Evolutionary conservation across 192 early-diverging fungal genomes (phyloP), one percentile per base, ranked within the genome.

Genomic region (Phlyctochytrium planicorne): DNA sequence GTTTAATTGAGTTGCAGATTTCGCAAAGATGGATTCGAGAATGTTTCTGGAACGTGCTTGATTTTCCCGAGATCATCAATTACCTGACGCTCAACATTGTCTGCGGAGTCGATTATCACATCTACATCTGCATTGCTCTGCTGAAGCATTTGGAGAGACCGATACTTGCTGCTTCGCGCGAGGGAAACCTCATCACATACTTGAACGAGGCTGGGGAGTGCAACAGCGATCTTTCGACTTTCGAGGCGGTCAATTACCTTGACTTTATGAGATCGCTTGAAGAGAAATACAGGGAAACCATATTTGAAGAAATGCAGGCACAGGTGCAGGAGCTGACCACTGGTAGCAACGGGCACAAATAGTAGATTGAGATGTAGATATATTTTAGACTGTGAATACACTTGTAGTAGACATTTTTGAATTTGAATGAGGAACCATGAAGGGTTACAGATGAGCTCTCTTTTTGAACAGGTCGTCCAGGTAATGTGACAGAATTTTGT

Each of bases 91-190:
- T 70, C 16, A 37, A 55, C 31, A 3, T 78, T 2, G 27, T 70
- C 20, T 70, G 60, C 55, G 82, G 82, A 14, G 30, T 63, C 30
- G 78, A 80, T 60, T 82, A 79, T 33, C 80, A 80, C 55, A 72
- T 84, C 24, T 84, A 84, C 75, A 78, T 70, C 62, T 78, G 75
- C 66, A 69, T 84, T 35, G 67, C 74, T 14, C n/a, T 84, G 6
- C 53, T 84, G 1, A 29, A 56, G 17, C 78, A 84, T 65, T 40
- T 73, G 2, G 47, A 71, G 40, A 47, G 62, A 0, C 29, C 31
- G 0, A 68, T 84, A 14, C 65, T 84, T 33, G 14, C 37, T 2
- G 68, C 79, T 14, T 72, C 80, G n/a, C 40, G 75, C 34, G 72
- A 74, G 3, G 71, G 79, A 24, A 68, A 66, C 29, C 61, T 84